phyloP scores from a whole-genome alignment of 768 basidiomycete genomes.

The Tylopilus felleus region DNA sequence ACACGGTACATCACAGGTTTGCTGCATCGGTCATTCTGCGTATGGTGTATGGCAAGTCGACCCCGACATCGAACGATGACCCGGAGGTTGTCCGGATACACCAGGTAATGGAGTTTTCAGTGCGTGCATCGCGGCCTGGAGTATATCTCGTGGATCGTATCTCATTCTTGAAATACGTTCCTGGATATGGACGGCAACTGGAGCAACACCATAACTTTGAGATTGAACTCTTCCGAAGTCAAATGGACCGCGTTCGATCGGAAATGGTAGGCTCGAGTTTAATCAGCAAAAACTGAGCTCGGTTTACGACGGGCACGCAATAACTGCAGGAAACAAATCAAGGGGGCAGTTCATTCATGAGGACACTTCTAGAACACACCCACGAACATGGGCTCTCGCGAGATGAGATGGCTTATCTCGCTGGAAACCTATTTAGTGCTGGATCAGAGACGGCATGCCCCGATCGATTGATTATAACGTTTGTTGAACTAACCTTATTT shows the following conservation, averaged over 20 bases:
- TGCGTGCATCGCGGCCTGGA: conserved; percentile 30
- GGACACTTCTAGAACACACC: conserved; percentile 49
- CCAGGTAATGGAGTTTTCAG: conserved; percentile 21
- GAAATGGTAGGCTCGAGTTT: conserved; percentile 35
- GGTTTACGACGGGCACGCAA: too few species aligned
- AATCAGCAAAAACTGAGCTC: too few species aligned
- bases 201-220: conserved; percentile 51
- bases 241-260: conserved; percentile 41
- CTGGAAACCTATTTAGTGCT: conserved; percentile 57
- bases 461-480: neutral
- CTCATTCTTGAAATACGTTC: conserved; percentile 42
- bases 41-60: conserved; percentile 24
- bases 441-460: conserved; percentile 48
- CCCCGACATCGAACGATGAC: too few species aligned
- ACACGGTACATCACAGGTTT: conserved; percentile 16
- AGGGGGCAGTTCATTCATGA: conserved; percentile 39
- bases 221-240: conserved; percentile 44
- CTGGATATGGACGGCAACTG: conserved; percentile 54
- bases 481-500: neutral
- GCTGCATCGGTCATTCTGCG: conserved; percentile 22
- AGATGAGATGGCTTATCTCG: conserved; percentile 55
- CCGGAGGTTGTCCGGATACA: conserved; percentile 20
- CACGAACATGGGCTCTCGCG: conserved; percentile 44
- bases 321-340: conserved; percentile 7
- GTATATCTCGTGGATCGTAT: conserved; percentile 33